Evolutionary conservation across 768 basidiomycete genomes (phyloP), one percentile per base, ranked within the genome.

Genomic region (Lactifluus subvellereus): DNA sequence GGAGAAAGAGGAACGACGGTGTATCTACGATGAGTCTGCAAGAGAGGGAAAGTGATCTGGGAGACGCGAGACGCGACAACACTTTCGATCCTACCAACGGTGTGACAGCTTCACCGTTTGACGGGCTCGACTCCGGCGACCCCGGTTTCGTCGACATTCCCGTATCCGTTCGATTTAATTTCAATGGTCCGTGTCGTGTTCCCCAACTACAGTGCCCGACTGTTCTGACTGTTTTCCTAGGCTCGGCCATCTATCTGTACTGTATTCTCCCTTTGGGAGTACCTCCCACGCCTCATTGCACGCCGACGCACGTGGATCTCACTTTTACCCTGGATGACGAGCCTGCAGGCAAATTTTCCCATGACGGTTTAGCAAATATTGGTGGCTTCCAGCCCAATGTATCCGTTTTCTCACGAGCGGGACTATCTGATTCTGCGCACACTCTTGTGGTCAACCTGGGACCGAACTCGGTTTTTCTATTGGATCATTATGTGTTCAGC

Each of bases 161-260:
- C 32, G 74, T 79, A 22, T 75, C 71, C 10, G 69, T 75, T 7
- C 72, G 75, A 30, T 77, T 79, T 57, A 77, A 76, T 32, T 83
- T 82, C 62, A 79, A 71, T 32, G 81, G 80, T 79, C 59, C 48
- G 70, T 70, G 13, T 57, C 49, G 7, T 20, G 14, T 27, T 52
- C 33, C 42, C 16, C 35, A 27, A 48, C 16, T 4, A 30, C 38
- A 3, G 14, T n/a, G 32, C 37, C 33, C 58, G 9, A 58, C 42
- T 7, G 16, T n/a, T 60, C 33, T 61, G 9, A 58, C 42, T 7
- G 16, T n/a, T 60, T 65, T 51, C 49, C 4, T 67, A 84, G 82
- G 82, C 11, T 76, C 78, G 30, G 80, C 79, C 8, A 70, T 84
- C 27, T 82, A 78, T 63, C 67, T 84, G 30, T 84, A 72, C 67